Percentiles rank a stretch among this genome's conserved stretches.
phyloP scores from a whole-genome alignment of 441 rosid species.

The Eutrema salsugineum region DNA sequence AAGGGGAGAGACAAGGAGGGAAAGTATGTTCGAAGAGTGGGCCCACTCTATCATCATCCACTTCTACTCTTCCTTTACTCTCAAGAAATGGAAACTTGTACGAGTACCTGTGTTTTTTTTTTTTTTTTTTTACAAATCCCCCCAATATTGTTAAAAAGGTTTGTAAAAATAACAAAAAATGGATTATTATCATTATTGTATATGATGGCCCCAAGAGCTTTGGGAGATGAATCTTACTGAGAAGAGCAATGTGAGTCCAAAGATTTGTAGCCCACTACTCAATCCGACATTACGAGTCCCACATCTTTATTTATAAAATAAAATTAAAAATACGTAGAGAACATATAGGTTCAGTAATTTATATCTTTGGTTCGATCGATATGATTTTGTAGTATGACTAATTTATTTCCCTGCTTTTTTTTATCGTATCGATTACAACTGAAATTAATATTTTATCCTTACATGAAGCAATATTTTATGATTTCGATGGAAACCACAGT shows the following conservation, averaged over 20 bases:
- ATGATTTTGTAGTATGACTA: too few species aligned
- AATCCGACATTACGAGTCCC: not conserved
- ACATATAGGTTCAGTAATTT: not conserved
- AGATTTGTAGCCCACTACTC: conserved; percentile 17
- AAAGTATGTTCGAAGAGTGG: conserved; percentile 92
- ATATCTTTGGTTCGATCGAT: too few species aligned
- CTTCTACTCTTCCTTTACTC: conserved; percentile 78
- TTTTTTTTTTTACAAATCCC: too few species aligned
- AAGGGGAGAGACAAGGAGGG: conserved; percentile 87
- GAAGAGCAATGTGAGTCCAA: conserved; percentile 5
- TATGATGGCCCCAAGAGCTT: conserved; percentile 14
- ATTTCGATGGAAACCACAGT: too few species aligned
- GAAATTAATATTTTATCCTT: too few species aligned
- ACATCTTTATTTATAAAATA: not conserved
- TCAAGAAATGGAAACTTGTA: conserved; percentile 91
- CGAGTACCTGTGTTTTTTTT: conserved; percentile 53
- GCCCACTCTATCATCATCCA: conserved; percentile 94
- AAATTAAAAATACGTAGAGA: not conserved
- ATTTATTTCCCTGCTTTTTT: too few species aligned
- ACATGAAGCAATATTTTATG: too few species aligned
- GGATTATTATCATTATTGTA: not conserved
- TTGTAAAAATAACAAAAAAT: not conserved
- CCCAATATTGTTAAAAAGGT: not conserved
- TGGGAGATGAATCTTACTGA: conserved; percentile 4
- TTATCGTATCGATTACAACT: too few species aligned